Evolutionary conservation across 1,139 yeast genomes (phyloP).

Genomic region (Debaryomyces psychrophilus): DNA sequence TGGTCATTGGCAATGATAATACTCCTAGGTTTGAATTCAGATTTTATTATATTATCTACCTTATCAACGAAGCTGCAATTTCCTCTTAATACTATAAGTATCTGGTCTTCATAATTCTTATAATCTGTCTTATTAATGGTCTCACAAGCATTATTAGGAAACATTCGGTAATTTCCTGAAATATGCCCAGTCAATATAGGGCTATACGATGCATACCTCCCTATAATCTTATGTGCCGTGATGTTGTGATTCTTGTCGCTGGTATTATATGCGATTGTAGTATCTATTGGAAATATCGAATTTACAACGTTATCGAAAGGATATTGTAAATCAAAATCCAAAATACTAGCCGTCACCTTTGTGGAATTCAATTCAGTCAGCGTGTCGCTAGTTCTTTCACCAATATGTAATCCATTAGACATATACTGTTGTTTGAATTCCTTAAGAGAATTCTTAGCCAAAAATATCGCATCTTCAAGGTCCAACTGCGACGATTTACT

Average conservation of each 20-base stretch:
- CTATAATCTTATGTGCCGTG: conserved; percentile 30
- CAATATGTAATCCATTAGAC: conserved; percentile 10
- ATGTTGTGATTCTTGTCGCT: conserved; percentile 19
- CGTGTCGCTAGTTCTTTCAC: conserved; percentile 4
- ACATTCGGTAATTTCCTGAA: conserved; percentile 27
- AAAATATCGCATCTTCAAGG: conserved; percentile 30
- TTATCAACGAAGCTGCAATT: conserved; percentile 48
- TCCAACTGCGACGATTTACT: conserved; percentile 18
- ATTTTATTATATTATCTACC: conserved; percentile 33
- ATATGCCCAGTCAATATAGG: conserved; percentile 34
- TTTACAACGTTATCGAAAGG: conserved; percentile 43
- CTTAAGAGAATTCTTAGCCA: conserved; percentile 30
- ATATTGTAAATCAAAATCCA: conserved; percentile 33
- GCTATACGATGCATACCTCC: conserved; percentile 50
- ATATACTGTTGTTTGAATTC: conserved; percentile 27
- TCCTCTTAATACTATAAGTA: conserved; percentile 43
- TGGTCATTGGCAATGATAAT: conserved; percentile 48
- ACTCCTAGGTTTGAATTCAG: conserved; percentile 35
- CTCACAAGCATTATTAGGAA: conserved; percentile 37
- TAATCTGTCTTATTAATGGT: conserved; percentile 17
- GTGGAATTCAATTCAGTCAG: neutral
- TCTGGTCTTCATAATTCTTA: conserved; percentile 25
- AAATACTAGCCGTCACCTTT: neutral
- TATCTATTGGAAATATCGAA: conserved; percentile 48
- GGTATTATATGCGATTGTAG: conserved; percentile 34